A percentile compares a stretch with the other conserved stretches of the same genome.
These are phyloP conservation scores for Triangularia setosa DNA, from an alignment of 2,329 filamentous ascomycete genomes.

Conservation along the genomic window DNA sequence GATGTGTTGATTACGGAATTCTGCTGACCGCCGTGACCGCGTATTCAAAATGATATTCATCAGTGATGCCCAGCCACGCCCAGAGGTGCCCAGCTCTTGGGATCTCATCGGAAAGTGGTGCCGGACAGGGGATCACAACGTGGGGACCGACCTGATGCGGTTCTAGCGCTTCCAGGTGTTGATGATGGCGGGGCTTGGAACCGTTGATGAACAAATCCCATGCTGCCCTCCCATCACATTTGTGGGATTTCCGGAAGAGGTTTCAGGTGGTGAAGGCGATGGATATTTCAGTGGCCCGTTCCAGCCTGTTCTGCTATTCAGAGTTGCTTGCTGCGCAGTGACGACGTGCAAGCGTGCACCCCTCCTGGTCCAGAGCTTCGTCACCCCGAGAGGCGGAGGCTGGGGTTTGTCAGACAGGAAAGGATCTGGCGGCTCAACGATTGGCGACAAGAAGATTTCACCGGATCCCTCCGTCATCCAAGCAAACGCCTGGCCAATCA, in stretches of 20 bases:
- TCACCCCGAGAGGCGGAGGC: constrained; percentile 3
- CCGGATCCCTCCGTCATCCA: constrained; percentile 18
- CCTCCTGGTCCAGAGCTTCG: neutral
- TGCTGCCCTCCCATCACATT: neutral
- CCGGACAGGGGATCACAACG: neutral
- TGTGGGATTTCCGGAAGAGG: neutral
- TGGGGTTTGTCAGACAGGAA: neutral
- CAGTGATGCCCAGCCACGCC: neutral
- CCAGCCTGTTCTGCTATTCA: neutral
- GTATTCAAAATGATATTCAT: neutral
- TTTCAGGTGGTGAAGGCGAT: neutral
- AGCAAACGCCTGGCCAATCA: constrained; percentile 16
- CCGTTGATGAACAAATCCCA: neutral
- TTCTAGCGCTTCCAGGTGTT: neutral
- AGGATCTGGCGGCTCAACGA: neutral
- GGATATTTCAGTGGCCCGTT: neutral
- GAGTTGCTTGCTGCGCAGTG: neutral
- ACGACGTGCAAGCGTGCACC: neutral
- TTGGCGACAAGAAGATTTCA: constrained; percentile 6
- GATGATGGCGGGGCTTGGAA: neutral
- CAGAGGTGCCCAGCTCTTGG: neutral
- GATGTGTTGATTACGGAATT: neutral
- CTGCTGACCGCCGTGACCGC: neutral
- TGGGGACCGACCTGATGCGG: neutral
- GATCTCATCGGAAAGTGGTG: neutral